Evolutionary conservation across 352 stramenopile genomes (phyloP).

Genomic region (Globisporangium takayamanum): DNA sequence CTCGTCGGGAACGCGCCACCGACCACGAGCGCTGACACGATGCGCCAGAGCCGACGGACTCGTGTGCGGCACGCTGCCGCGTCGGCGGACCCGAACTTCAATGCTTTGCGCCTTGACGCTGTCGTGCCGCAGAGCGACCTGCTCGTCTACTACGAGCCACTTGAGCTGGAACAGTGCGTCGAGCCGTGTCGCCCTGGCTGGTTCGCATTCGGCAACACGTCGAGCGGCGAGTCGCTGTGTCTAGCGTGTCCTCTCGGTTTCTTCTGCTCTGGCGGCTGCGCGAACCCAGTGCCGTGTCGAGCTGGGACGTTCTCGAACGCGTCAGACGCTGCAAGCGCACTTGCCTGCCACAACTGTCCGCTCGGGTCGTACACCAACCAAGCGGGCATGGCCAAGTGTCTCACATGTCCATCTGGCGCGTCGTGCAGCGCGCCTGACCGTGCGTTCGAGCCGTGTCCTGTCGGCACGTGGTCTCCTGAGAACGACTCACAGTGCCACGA

Average conservation of each 20-base stretch:
- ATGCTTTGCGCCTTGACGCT: constrained; percentile 11
- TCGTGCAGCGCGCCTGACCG: constrained; percentile 16
- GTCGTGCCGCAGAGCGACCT: constrained; percentile 39
- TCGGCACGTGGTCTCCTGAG: constrained; percentile 37
- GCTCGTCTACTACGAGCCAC: constrained; percentile 48
- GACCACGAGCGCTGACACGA: background rate
- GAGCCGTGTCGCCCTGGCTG: constrained; percentile 43
- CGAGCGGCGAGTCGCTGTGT: constrained; percentile 26
- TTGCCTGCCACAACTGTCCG: constrained; percentile 32
- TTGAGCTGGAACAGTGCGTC: constrained; percentile 33
- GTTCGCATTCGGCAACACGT: constrained; percentile 38
- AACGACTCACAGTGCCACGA: constrained; percentile 35
- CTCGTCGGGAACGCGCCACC: constrained; percentile 10
- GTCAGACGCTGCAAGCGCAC: constrained; percentile 18
- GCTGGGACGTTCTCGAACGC: constrained; percentile 33
- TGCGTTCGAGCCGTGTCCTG: constrained; percentile 31
- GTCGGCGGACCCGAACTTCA: constrained; percentile 41
- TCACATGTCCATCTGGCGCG: constrained; percentile 33
- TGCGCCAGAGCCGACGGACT: background rate
- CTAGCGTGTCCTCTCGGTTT: constrained; percentile 38
- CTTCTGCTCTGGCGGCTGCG: constrained; percentile 43
- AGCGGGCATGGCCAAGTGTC: constrained; percentile 25
- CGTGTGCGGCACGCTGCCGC: constrained; percentile 27
- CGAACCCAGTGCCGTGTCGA: constrained; percentile 27
- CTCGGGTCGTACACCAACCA: constrained; percentile 34